These are phyloP conservation scores for Thoreauomyces humboldtii DNA, from an alignment of 192 early-diverging fungal species.

Conservation along the genomic window DNA sequence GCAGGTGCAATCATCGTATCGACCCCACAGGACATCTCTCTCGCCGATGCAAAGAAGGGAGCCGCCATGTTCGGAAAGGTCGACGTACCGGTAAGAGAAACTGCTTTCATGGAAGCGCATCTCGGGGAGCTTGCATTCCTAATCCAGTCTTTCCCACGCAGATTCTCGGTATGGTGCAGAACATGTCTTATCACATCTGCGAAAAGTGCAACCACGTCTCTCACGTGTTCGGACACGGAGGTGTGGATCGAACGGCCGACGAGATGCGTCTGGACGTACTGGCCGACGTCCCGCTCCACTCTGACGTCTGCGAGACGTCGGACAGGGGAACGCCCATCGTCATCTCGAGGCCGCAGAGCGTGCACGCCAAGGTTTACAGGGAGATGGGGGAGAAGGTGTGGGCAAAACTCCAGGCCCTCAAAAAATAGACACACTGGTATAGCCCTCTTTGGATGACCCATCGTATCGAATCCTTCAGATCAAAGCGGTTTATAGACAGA, in stretches of 20 bases:
- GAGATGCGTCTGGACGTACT: constrained; percentile 67
- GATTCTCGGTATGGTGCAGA: constrained; percentile 86
- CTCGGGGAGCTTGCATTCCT: not conserved
- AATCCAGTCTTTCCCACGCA: constrained; percentile 19
- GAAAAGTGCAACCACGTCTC: constrained; percentile 74
- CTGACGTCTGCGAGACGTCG: constrained; percentile 65
- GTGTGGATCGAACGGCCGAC: constrained; percentile 55
- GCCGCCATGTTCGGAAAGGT: constrained; percentile 82
- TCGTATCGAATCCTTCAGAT: no score
- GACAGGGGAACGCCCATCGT: constrained; percentile 70
- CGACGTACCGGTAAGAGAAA: constrained; percentile 67
- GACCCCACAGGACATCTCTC: constrained; percentile 88
- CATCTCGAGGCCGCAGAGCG: constrained; percentile 22
- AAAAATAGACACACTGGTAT: no score
- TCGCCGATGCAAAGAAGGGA: constrained; percentile 76
- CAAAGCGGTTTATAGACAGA: no score
- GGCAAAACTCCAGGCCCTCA: constrained; percentile 9
- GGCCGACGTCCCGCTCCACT: constrained; percentile 75
- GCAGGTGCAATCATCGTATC: constrained; percentile 80
- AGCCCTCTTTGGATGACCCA: no score
- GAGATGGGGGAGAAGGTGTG: constrained; percentile 16
- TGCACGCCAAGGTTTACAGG: constrained; percentile 30
- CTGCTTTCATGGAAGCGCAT: not conserved
- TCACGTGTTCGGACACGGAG: constrained; percentile 74
- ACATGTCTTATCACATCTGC: constrained; percentile 82